A percentile compares a stretch with the other conserved stretches of the same genome.
phyloP scores from a whole-genome alignment of 768 basidiomycete species.

The Saitozyma sp. region DNA sequence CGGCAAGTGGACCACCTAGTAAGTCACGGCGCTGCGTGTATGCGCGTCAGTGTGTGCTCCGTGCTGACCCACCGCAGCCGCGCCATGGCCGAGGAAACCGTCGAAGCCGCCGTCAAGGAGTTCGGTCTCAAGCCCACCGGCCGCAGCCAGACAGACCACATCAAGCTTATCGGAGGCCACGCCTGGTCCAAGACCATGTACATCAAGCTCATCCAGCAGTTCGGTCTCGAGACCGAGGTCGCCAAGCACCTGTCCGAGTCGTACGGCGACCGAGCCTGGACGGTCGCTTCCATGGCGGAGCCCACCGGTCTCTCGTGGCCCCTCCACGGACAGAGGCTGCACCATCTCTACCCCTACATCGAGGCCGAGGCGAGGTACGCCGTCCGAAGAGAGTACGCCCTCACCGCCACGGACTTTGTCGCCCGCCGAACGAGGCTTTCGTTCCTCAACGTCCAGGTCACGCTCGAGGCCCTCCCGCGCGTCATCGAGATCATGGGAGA shows the following conservation, averaged over 20 bases:
- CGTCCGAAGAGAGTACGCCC: conserved; percentile 83
- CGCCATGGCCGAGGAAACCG: conserved; percentile 92
- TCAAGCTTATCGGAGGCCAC: conserved; percentile 86
- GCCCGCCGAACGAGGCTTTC: conserved; percentile 88
- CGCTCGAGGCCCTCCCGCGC: conserved; percentile 77
- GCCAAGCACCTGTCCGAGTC: conserved; percentile 89
- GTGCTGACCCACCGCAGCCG: conserved; percentile 22
- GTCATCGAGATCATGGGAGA: conserved; percentile 88
- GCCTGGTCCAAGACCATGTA: conserved; percentile 97
- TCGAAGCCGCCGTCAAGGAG: conserved; percentile 78
- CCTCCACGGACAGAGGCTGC: conserved; percentile 75
- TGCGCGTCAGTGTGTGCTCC: neutral
- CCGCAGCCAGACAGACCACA: conserved; percentile 72
- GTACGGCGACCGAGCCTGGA: conserved; percentile 97
- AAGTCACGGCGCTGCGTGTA: conserved; percentile 42
- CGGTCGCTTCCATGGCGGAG: conserved; percentile 75
- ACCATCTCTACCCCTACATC: conserved; percentile 76
- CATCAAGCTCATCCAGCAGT: conserved; percentile 89
- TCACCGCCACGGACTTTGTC: conserved; percentile 88
- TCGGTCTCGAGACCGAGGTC: conserved; percentile 85
- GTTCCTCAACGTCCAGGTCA: conserved; percentile 86
- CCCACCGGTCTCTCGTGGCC: conserved; percentile 80
- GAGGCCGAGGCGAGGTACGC: conserved; percentile 93
- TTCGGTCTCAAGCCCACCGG: conserved; percentile 66
- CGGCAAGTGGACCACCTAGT: conserved; percentile 98